Evolutionary conservation across 2,329 filamentous ascomycete species (phyloP).

Genomic region (Blastomyces silverae): DNA sequence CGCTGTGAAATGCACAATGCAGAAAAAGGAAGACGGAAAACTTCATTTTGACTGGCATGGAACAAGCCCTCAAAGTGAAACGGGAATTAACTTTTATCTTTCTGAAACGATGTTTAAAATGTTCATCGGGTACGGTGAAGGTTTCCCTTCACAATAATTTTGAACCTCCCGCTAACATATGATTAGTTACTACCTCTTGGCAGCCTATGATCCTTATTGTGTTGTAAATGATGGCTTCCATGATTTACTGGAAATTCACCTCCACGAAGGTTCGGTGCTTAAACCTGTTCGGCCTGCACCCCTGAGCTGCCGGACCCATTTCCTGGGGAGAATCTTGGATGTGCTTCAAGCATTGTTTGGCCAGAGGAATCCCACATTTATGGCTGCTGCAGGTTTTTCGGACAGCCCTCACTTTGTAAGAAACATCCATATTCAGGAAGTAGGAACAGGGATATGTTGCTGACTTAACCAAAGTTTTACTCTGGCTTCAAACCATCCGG

Average conservation of each 20-base stretch:
- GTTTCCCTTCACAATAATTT: neutral
- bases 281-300: conserved; percentile 45
- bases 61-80: conserved; percentile 44
- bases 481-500: conserved; percentile 45
- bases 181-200: conserved; percentile 40
- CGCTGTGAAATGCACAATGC: conserved; percentile 45
- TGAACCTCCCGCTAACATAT: conserved; percentile 6
- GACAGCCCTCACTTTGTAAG: conserved; percentile 43
- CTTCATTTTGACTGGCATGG: conserved; percentile 47
- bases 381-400: conserved; percentile 46
- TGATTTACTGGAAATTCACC: conserved; percentile 44
- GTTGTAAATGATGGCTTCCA: conserved; percentile 49
- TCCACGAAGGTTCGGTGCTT: conserved; percentile 43
- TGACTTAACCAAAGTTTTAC: conserved; percentile 34
- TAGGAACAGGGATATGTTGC: neutral
- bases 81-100: conserved; percentile 46
- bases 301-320: conserved; percentile 44
- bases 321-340: conserved; percentile 45
- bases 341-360: conserved; percentile 48
- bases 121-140: conserved; percentile 39
- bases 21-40: conserved; percentile 37
- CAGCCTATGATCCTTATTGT: conserved; percentile 44
- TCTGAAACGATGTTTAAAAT: conserved; percentile 48
- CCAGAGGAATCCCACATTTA: conserved; percentile 42
- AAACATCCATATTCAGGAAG: conserved; percentile 1